phyloP scores from a whole-genome alignment of 192 early-diverging fungal genomes.

The Geranomyces michiganensis region DNA sequence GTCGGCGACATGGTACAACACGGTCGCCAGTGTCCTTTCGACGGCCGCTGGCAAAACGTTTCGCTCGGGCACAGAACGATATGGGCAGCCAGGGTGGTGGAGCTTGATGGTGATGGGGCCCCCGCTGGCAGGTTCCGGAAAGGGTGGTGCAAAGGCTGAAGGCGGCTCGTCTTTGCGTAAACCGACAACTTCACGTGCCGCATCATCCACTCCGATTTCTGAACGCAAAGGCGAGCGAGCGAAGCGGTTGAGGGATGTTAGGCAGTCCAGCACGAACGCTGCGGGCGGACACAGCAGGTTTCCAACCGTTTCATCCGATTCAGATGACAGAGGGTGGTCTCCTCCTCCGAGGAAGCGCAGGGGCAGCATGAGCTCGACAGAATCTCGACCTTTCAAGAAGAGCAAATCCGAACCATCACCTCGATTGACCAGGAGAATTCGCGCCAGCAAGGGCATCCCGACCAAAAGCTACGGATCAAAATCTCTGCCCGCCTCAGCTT shows the following conservation, averaged over 20 bases:
- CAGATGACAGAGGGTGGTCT: not conserved
- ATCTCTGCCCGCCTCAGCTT: too few species aligned
- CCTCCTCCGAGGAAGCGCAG: not conserved
- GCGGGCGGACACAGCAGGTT: not conserved
- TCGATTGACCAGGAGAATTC: too few species aligned
- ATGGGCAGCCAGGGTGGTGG: slow-evolving; percentile 67
- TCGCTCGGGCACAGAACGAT: slow-evolving; percentile 72
- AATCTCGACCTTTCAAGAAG: too few species aligned
- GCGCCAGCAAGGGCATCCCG: too few species aligned
- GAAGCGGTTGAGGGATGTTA: too few species aligned
- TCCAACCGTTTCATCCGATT: not conserved
- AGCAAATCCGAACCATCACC: too few species aligned
- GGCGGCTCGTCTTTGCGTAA: not conserved
- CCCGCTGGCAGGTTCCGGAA: slow-evolving; percentile 34
- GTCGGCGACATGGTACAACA: slow-evolving; percentile 84
- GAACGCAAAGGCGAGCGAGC: too few species aligned
- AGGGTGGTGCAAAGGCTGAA: slow-evolving; percentile 8
- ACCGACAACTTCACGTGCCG: not conserved
- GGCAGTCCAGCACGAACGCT: too few species aligned
- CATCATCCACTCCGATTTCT: not conserved
- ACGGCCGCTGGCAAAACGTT: slow-evolving; percentile 73
- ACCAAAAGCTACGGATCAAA: too few species aligned
- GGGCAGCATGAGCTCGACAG: too few species aligned
- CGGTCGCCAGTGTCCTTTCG: slow-evolving; percentile 79
- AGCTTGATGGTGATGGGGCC: slow-evolving; percentile 53